Percentiles rank a stretch among this genome's conserved stretches.
These are phyloP conservation scores for Neurospora sp. DNA, from an alignment of 495 filamentous ascomycete genomes.

Conservation along the genomic window DNA sequence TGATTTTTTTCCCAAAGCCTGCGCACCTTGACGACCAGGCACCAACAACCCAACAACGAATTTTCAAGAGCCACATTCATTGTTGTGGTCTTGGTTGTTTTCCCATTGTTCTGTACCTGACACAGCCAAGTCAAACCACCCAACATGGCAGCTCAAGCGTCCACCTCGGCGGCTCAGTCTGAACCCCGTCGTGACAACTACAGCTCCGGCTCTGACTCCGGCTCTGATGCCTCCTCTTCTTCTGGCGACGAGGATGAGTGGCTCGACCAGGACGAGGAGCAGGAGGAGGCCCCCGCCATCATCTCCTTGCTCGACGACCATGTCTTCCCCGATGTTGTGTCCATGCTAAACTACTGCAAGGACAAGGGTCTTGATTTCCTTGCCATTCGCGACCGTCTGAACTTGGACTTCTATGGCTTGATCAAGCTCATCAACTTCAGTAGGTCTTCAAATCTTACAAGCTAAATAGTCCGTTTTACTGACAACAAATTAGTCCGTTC, in stretches of 20 bases:
- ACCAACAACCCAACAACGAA: not conserved
- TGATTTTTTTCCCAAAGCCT: not conserved
- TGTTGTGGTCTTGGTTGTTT: not conserved
- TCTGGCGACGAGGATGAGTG: slow-evolving; percentile 55
- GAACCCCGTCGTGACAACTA: slow-evolving; percentile 1
- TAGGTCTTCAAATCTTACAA: slow-evolving; percentile 12
- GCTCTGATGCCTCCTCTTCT: slow-evolving; percentile 7
- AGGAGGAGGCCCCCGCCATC: slow-evolving; percentile 49
- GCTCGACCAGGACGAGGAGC: slow-evolving; percentile 61
- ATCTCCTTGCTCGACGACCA: slow-evolving; percentile 62
- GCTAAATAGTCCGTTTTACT: not conserved
- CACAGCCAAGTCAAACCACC: not conserved
- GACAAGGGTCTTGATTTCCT: slow-evolving; percentile 64
- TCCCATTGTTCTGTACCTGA: too few species aligned
- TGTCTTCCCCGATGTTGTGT: slow-evolving; percentile 50
- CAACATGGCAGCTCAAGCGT: not conserved
- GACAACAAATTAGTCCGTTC: slow-evolving; percentile 23
- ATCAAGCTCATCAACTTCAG: slow-evolving; percentile 81
- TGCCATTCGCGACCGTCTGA: slow-evolving; percentile 49
- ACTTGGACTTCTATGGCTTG: slow-evolving; percentile 69
- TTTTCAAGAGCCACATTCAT: not conserved
- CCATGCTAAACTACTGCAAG: slow-evolving; percentile 66
- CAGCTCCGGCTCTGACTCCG: slow-evolving; percentile 7
- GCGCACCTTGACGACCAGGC: not conserved
- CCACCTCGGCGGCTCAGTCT: not conserved